Conservation (phyloP, 2,329 filamentous ascomycete species). For the Neobulgaria alba region DNA sequence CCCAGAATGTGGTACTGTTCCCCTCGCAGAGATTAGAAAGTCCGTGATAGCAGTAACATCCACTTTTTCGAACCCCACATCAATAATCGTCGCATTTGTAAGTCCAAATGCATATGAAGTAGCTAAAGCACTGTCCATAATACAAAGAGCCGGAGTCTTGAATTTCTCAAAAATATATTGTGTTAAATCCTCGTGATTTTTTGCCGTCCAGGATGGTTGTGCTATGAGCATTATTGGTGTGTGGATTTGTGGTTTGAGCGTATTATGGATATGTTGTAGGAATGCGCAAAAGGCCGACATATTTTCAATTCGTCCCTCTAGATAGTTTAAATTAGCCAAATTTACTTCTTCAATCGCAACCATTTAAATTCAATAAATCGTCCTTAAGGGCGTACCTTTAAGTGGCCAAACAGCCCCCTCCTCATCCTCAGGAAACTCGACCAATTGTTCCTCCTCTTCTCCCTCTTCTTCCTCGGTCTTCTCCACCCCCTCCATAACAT, state of each 20-base stretch:
- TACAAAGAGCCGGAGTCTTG: slow-evolving; percentile 81
- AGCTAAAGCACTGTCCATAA: slow-evolving; percentile 83
- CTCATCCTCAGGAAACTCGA: slow-evolving; percentile 80
- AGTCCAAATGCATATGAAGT: slow-evolving; percentile 74
- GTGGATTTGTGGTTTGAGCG: slow-evolving; percentile 84
- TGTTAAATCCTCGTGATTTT: slow-evolving; percentile 78
- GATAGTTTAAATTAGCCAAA: neutral
- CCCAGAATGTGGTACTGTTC: slow-evolving; percentile 59
- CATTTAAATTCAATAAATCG: slow-evolving; percentile 2
- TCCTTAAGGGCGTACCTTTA: slow-evolving; percentile 34
- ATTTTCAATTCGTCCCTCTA: slow-evolving; percentile 73
- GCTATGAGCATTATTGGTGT: slow-evolving; percentile 87
- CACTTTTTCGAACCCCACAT: slow-evolving; percentile 86
- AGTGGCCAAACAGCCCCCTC: slow-evolving; percentile 90
- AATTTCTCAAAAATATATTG: slow-evolving; percentile 98
- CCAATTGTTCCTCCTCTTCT: slow-evolving; percentile 58
- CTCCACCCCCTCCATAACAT: slow-evolving; percentile 34
- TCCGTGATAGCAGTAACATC: slow-evolving; percentile 88
- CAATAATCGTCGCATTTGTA: slow-evolving; percentile 75
- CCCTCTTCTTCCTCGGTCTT: slow-evolving; percentile 22
- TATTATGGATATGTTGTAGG: slow-evolving; percentile 82
- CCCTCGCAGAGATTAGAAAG: slow-evolving; percentile 59
- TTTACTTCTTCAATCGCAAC: neutral
- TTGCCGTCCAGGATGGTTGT: slow-evolving; percentile 82
- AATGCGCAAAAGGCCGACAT: slow-evolving; percentile 93